These are phyloP conservation scores for Pestalotiopsis fici DNA, from an alignment of 2,329 filamentous ascomycete genomes.

Conservation along the genomic window DNA sequence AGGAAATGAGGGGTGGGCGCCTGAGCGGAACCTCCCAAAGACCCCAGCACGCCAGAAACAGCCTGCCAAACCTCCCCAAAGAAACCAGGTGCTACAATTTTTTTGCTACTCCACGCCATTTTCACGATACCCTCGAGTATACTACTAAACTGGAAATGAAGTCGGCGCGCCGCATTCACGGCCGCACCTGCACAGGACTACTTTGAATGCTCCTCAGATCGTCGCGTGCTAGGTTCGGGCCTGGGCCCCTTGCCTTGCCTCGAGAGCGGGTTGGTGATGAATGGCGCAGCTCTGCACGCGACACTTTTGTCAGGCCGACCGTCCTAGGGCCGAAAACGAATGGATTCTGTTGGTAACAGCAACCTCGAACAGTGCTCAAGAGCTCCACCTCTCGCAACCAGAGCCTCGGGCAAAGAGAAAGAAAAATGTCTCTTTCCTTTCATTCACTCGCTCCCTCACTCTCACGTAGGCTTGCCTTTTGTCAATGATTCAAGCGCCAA, in stretches of 20 bases:
- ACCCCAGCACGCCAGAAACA: background rate
- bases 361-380: background rate
- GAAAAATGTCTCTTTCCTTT: background rate
- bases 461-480: background rate
- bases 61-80: background rate
- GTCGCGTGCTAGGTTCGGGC: background rate
- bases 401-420: background rate
- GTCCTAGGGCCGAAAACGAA: slow-evolving; percentile 2
- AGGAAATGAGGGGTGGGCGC: background rate
- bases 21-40: background rate
- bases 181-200: background rate
- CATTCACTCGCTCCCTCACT: background rate
- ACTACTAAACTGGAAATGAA: background rate
- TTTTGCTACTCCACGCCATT: background rate
- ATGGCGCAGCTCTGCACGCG: background rate
- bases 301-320: background rate
- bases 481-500: background rate
- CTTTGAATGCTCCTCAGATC: background rate
- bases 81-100: background rate
- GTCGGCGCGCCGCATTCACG: background rate
- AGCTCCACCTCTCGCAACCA: background rate
- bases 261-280: background rate
- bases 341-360: slow-evolving; percentile 3
- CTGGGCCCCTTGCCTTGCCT: background rate
- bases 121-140: slow-evolving; percentile 1